These are phyloP conservation scores for Phytophthora niederhauseri DNA, from an alignment of 352 stramenopile genomes.

Conservation along the genomic window DNA sequence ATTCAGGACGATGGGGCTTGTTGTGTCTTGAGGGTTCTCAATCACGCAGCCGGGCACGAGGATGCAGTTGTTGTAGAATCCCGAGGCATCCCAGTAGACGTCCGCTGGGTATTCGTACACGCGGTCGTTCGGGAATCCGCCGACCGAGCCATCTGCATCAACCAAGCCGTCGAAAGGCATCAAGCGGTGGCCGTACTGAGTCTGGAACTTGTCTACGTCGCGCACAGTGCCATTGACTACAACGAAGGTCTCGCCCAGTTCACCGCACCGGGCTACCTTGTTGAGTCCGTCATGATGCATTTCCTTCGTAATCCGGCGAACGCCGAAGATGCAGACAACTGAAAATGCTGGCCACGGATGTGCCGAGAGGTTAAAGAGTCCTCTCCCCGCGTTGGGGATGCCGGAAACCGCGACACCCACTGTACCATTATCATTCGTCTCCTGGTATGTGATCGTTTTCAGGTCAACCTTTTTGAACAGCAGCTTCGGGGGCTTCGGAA, in stretches of 20 bases:
- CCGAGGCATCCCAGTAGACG: slow-evolving; percentile 87
- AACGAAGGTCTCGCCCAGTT: slow-evolving; percentile 88
- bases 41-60: slow-evolving; percentile 86
- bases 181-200: slow-evolving; percentile 86
- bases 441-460: slow-evolving; percentile 83
- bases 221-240: slow-evolving; percentile 87
- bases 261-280: slow-evolving; percentile 84
- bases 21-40: slow-evolving; percentile 80
- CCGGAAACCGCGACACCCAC: slow-evolving; percentile 85
- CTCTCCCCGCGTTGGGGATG: slow-evolving; percentile 82
- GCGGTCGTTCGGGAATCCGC: slow-evolving; percentile 87
- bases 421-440: slow-evolving; percentile 88
- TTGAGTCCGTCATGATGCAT: slow-evolving; percentile 89
- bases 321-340: slow-evolving; percentile 89
- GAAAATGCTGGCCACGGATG: slow-evolving; percentile 88
- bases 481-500: slow-evolving; percentile 84
- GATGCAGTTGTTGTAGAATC: slow-evolving; percentile 92
- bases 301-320: slow-evolving; percentile 86
- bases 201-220: slow-evolving; percentile 90
- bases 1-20: slow-evolving; percentile 79
- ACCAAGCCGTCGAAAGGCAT: slow-evolving; percentile 84
- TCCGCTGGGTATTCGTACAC: slow-evolving; percentile 88
- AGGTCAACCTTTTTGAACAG: slow-evolving; percentile 87
- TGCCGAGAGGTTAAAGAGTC: slow-evolving; percentile 83
- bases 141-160: slow-evolving; percentile 82